Percentiles rank a stretch among this genome's conserved stretches.
Evolutionary conservation across 106 monocot genomes (phyloP).

Genomic region (Allium sativum): DNA sequence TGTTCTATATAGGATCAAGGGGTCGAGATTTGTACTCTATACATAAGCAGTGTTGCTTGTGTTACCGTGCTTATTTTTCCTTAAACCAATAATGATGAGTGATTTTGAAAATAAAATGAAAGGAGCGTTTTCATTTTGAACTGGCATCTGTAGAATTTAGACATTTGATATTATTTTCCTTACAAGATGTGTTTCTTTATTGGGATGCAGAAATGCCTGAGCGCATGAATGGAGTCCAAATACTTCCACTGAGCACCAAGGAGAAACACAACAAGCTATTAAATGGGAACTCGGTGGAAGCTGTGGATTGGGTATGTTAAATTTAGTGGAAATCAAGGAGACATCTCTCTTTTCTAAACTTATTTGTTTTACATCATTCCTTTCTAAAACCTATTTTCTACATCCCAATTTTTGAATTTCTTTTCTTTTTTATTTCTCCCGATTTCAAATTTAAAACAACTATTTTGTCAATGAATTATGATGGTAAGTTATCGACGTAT

Average conservation of each 20-base stretch:
- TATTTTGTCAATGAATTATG: no score
- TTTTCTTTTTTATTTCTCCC: no score
- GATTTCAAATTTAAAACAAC: no score
- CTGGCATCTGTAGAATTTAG: neutral
- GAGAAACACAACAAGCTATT: constrained; percentile 49
- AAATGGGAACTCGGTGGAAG: neutral
- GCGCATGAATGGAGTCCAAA: constrained; percentile 26
- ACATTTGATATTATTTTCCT: no score
- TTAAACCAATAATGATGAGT: neutral
- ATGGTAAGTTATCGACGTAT: no score
- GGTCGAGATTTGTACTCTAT: neutral
- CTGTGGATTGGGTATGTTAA: constrained; percentile 1
- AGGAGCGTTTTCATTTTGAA: neutral
- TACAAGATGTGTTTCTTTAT: neutral
- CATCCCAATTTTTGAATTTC: no score
- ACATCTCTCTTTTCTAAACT: no score
- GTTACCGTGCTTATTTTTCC: neutral
- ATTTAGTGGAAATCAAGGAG: no score
- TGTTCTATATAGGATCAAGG: neutral
- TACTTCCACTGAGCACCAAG: constrained; percentile 52
- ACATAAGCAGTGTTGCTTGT: neutral
- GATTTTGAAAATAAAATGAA: neutral
- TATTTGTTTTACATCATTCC: no score
- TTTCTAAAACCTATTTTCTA: no score
- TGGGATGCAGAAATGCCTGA: constrained; percentile 71